phyloP scores from a whole-genome alignment of 2,329 filamentous ascomycete species.

The Rhinocladiella similis region DNA sequence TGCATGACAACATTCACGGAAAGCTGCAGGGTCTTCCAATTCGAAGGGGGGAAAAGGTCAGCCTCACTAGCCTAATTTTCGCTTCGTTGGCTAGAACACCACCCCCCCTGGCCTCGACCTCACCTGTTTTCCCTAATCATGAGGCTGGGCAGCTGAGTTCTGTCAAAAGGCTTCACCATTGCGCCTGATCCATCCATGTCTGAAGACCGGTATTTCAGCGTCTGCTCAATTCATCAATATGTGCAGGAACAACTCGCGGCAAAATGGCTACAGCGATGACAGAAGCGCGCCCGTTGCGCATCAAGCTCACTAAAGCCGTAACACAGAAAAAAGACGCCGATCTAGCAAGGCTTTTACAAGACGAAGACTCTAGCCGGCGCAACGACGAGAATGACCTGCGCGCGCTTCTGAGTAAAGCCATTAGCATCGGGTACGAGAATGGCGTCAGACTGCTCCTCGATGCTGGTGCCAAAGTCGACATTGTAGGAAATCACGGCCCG shows the following conservation, averaged over 20 bases:
- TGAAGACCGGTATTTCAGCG: too few species aligned
- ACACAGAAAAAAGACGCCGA: conserved; percentile 3
- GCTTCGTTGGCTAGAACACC: too few species aligned
- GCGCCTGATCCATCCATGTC: not conserved
- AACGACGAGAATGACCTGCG: conserved; percentile 10
- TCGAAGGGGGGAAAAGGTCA: too few species aligned
- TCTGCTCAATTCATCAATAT: too few species aligned
- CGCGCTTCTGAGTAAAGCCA: conserved; percentile 8
- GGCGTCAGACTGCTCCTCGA: conserved; percentile 33
- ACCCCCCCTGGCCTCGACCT: not conserved
- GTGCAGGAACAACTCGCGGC: too few species aligned
- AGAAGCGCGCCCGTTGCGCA: not conserved
- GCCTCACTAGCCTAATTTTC: too few species aligned
- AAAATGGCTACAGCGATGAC: not conserved
- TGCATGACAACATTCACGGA: too few species aligned
- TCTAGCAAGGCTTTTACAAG: conserved; percentile 3
- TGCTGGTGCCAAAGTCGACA: conserved; percentile 40
- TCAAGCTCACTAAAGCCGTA: conserved; percentile 3
- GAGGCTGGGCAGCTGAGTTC: not conserved
- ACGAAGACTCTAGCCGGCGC: not conserved
- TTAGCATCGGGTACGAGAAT: conserved; percentile 10
- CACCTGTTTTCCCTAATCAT: not conserved
- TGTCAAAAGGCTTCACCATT: not conserved
- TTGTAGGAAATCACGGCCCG: conserved; percentile 31
- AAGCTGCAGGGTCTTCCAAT: too few species aligned